A percentile compares a stretch with the other conserved stretches of the same genome.
phyloP scores from a whole-genome alignment of 1,139 yeast genomes.

The Kodamaea sp. region DNA sequence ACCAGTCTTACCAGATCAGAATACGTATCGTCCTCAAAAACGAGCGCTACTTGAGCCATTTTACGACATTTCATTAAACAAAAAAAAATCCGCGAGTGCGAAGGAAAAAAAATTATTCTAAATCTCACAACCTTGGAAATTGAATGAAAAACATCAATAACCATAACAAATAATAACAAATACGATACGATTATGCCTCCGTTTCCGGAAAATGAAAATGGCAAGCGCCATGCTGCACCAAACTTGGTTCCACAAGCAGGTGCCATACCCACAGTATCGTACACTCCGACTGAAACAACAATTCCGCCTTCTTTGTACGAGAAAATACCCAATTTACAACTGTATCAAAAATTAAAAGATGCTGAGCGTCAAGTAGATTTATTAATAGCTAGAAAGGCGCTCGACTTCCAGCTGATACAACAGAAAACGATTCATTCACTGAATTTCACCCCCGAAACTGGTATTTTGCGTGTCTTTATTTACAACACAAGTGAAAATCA shows the following conservation, averaged over 20 bases:
- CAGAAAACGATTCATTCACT: slow-evolving; percentile 46
- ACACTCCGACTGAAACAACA: slow-evolving; percentile 69
- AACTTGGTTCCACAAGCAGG: slow-evolving; percentile 26
- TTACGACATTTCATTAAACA: too few species aligned
- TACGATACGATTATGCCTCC: slow-evolving; percentile 7
- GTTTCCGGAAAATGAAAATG: slow-evolving; percentile 10
- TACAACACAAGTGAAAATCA: slow-evolving; percentile 84
- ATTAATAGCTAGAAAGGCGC: slow-evolving; percentile 72
- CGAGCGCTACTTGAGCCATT: too few species aligned
- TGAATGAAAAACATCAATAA: too few species aligned
- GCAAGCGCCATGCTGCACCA: slow-evolving; percentile 18
- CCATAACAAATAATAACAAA: slow-evolving; percentile 2
- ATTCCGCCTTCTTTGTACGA: slow-evolving; percentile 59
- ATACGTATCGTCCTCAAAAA: too few species aligned
- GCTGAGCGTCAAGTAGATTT: slow-evolving; percentile 82
- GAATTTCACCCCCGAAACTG: slow-evolving; percentile 45
- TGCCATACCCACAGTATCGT: slow-evolving; percentile 41
- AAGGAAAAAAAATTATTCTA: not conserved
- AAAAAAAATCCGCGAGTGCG: not conserved
- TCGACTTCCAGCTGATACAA: slow-evolving; percentile 77
- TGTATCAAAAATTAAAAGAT: slow-evolving; percentile 66
- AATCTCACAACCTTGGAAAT: too few species aligned
- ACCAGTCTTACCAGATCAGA: too few species aligned
- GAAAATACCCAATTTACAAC: slow-evolving; percentile 69
- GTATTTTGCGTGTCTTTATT: slow-evolving; percentile 69